These are phyloP conservation scores for Hippophae rhamnoides DNA, from an alignment of 306 rosid genomes.

Conservation along the genomic window DNA sequence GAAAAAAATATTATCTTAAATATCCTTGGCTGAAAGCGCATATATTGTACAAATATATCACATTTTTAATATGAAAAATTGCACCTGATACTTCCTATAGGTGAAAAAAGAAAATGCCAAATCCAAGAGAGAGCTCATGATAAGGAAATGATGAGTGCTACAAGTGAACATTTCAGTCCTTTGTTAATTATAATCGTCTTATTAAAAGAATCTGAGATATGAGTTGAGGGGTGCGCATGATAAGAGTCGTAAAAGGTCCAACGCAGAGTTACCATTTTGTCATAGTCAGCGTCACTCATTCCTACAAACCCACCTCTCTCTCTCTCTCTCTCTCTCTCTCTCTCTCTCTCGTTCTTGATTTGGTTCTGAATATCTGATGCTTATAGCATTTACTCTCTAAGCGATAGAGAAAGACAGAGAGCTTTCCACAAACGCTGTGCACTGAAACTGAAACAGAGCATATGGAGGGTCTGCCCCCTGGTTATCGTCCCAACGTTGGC, in stretches of 20 bases:
- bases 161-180: background rate
- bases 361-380: slow-evolving; percentile 9
- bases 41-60: too few relatives aligned
- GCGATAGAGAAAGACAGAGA: background rate
- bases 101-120: background rate
- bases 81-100: background rate
- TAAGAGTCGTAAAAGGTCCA: slow-evolving; percentile 23
- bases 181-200: too few relatives aligned
- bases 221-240: slow-evolving; percentile 23
- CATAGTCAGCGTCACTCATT: slow-evolving; percentile 43
- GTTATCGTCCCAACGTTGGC: slow-evolving; percentile 98
- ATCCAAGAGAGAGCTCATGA: background rate
- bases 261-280: slow-evolving; percentile 20
- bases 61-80: too few relatives aligned
- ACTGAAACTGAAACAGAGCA: slow-evolving; percentile 5
- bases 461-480: slow-evolving; percentile 85
- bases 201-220: background rate
- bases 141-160: background rate
- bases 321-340: background rate
- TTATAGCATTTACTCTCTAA: slow-evolving; percentile 6
- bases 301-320: slow-evolving; percentile 16
- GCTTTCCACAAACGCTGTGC: background rate
- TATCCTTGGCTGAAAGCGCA: too few relatives aligned
- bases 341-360: background rate
- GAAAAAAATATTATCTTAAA: too few relatives aligned